These are phyloP conservation scores for Pyrenophora tritici-repentis DNA, from an alignment of 2,329 filamentous ascomycete genomes.

Conservation along the genomic window DNA sequence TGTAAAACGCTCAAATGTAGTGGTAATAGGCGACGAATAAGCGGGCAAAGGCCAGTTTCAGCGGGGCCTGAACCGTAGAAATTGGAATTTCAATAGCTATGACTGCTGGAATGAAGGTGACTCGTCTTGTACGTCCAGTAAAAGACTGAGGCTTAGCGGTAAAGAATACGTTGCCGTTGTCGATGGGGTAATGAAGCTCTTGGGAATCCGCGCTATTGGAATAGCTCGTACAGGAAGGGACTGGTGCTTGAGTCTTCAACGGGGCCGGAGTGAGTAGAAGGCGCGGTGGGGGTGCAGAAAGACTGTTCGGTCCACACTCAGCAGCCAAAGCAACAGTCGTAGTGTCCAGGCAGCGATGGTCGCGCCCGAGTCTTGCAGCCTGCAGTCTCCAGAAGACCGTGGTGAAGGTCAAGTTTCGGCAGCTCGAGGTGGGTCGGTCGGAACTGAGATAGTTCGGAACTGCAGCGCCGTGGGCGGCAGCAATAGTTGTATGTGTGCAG, in stretches of 20 bases:
- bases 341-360: conserved; percentile 6
- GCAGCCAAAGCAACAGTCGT: conserved; percentile 7
- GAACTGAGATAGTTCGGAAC: not conserved
- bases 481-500: conserved; percentile 31
- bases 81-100: not conserved
- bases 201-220: conserved; percentile 1
- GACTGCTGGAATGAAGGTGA: not conserved
- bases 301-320: conserved; percentile 13
- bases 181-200: not conserved
- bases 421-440: conserved; percentile 7
- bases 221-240: conserved; percentile 7
- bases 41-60: conserved; percentile 3
- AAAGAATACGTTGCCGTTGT: not conserved
- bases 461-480: conserved; percentile 10
- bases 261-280: conserved; percentile 15
- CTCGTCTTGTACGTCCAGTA: not conserved
- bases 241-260: not conserved
- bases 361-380: not conserved
- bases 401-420: not conserved
- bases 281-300: conserved; percentile 1
- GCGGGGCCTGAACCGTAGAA: not conserved
- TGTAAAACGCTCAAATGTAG: not conserved
- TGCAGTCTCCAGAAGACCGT: conserved; percentile 3
- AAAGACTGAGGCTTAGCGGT: not conserved
- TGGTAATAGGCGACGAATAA: not conserved